Base-by-base conservation (phyloP, 306 rosid genomes). In the Pyrus bretschneideri region DNA sequence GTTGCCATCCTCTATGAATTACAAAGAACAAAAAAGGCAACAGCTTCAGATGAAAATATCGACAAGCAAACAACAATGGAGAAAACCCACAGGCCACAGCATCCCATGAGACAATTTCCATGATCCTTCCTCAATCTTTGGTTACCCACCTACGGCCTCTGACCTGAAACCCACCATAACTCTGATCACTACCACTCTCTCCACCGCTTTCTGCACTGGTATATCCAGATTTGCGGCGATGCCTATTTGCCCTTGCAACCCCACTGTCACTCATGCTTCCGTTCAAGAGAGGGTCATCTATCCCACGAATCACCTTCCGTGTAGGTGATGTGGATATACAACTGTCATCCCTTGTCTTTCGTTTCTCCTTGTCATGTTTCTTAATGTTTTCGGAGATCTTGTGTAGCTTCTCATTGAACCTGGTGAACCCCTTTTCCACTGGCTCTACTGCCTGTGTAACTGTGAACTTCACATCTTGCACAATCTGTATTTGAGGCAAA, bases 371-470 rank as follows among this genome's bases (percentile, higher is more conserved):
- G 83, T 90, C 97, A 51, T 85, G 87, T 83, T 79, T 95, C 89
- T 92, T 95, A 23, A 95, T 92, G 88, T 95, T 95, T 83, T 92
- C 84, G 38, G 97, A 89, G 86, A 96, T 88, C 84, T 31, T 85
- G 76, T 90, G 92, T 11, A 92, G 71, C 79, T 96, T 92, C 84
- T 88, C 92, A 23, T 93, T 89, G 85, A 96, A 92, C 84, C 78
- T 88, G 59, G 93, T 88, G 81, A 96, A 71, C 63, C 99, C 99
- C 90, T 96, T 92, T 84, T 96, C 99, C 69, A 96, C 84, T 23
- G 99, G 99, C 82, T 84, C 97, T 81, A 92, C 98, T 57, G 99
- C 99, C 85, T 96, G 99, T 81, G 83, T 87, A 58, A 96, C 98
- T 19, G 98, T 92, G 87, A 96, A 96, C 81, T 83, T 96, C 86